A percentile compares a stretch with the other conserved stretches of the same genome.
These are phyloP conservation scores for Quercus engelmannii DNA, from an alignment of 306 rosid species.

Conservation along the genomic window DNA sequence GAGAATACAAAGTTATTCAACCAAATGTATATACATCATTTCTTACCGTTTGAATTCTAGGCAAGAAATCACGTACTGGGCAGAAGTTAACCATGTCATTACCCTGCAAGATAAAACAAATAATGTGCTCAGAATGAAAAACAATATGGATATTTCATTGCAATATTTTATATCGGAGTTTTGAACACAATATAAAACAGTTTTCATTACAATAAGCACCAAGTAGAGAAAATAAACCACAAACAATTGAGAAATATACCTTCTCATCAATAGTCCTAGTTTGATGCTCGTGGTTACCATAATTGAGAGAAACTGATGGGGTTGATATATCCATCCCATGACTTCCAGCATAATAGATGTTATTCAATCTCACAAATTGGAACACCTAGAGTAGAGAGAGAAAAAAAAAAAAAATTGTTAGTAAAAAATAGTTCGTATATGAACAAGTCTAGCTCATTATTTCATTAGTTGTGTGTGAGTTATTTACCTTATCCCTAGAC, in stretches of 20 bases:
- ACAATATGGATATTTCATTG: background rate
- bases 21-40: too few relatives aligned
- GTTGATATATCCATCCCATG: constrained; percentile 77
- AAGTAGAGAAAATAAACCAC: background rate
- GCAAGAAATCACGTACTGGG: constrained; percentile 45
- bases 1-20: background rate
- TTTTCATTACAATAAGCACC: background rate
- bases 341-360: constrained; percentile 62
- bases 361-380: constrained; percentile 47
- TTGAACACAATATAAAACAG: background rate
- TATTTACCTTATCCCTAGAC: constrained; percentile 42
- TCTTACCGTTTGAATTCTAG: constrained; percentile 43
- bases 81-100: constrained; percentile 41
- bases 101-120: constrained; percentile 32
- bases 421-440: background rate
- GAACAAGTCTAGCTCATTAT: background rate
- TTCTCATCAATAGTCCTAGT: constrained; percentile 38
- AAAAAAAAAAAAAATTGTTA: background rate
- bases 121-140: background rate
- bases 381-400: constrained; percentile 30
- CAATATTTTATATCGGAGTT: background rate
- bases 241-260: constrained; percentile 18
- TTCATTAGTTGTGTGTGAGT: background rate
- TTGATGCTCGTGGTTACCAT: constrained; percentile 31
- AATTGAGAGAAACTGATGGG: constrained; percentile 38